Base-by-base conservation (phyloP, 768 basidiomycete species). In the Cyclocybe cylindracea region DNA sequence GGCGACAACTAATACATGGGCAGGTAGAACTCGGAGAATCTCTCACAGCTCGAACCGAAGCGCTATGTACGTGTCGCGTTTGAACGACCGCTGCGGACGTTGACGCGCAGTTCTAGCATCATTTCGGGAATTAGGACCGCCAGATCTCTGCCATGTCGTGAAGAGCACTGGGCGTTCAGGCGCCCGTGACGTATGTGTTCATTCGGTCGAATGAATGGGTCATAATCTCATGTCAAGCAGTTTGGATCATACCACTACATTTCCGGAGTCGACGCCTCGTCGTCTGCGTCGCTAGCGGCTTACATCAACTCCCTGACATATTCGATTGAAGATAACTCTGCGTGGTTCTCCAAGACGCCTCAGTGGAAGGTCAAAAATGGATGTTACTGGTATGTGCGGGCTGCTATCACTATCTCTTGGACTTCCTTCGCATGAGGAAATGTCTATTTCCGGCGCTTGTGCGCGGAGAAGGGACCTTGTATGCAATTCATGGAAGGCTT, bases 231-330 rank as follows among this genome's bases (percentile, higher is more conserved):
- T 33, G 54, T 50, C 29, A 54, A 43, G 24, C 61, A 97, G 94
- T 77, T 93, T 52, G 93, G 94, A 36, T 98, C 96, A 34, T 98
- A 98, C 68, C 97, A 99, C 71, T 98, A 92, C 61, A 83, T 97
- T 51, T 99, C 97, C 0, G 96, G 97, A n/a, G 92, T 99, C 46
- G 97, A 99, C 69, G 94, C 96, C 1, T 98, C 94, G 13, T 97
- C 96, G 5, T 98, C 95, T 14, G 97, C 97, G 3, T 96, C 94
- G 0, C 80, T 99, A 29, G 97, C 97, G 4, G 96, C 97, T 9
- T 99, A 99, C 71, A 90, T 98, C 70, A 98, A 99, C 74, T 97
- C 94, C 18, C 78, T 98, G n/a, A 96, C 93, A 5, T 98, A 98
- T 65, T 83, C 88, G 13, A 86, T 98, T 55, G 97, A 98, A 63